Base-by-base conservation (phyloP, 73 alveolate species). In the Durusdinium trenchii region DNA sequence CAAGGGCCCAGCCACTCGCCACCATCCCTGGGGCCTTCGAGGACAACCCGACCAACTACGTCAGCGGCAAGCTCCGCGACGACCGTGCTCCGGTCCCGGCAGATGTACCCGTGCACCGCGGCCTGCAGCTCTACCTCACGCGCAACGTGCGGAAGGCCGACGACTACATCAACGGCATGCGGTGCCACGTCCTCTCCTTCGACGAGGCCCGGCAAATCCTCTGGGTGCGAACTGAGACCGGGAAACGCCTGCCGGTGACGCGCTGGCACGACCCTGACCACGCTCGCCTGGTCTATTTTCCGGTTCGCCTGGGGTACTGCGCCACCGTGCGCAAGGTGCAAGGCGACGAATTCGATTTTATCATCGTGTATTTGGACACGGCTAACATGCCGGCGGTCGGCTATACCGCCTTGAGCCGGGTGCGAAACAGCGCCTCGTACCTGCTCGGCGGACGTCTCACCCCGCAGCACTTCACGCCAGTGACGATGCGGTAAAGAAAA, bases 101-200 rank as follows among this genome's bases (percentile, higher is more conserved):
- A 0, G 45, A 85, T 14, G 51, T 85, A 23, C 75, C 79, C 5
- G 26, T 50, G 16, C 43, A 85, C 79, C 0, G 28, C 28, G 95
- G 81, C 3, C 6, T 85, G 81, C 3, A 36, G 43, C 0, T 85
- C 23, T 51, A 54, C 95, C 14, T 82, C 36, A 82, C 93, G 5
- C 45, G 95, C 14, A 85, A 51, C 43, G 60, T 85, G 40, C 42
- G 79, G 45, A 85, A 85, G 26, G 95, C 35, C 1, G 81, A 40
- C 20, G 95, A 85, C 57, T 85, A 1, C 60, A 32, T 85, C 81
- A 85, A 85, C 43, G 95, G 95, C 38, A 85, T 85, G 95, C 81
- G 1, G 0, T n/a, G 60, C 48, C 6, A 10, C 20, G 79, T 85
- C 43, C 0, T 0, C 28, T 14, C 35, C 0, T 85, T 0, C 32